These are phyloP conservation scores for Phlebiopsis gigantea DNA, from an alignment of 768 basidiomycete species.

Conservation along the genomic window DNA sequence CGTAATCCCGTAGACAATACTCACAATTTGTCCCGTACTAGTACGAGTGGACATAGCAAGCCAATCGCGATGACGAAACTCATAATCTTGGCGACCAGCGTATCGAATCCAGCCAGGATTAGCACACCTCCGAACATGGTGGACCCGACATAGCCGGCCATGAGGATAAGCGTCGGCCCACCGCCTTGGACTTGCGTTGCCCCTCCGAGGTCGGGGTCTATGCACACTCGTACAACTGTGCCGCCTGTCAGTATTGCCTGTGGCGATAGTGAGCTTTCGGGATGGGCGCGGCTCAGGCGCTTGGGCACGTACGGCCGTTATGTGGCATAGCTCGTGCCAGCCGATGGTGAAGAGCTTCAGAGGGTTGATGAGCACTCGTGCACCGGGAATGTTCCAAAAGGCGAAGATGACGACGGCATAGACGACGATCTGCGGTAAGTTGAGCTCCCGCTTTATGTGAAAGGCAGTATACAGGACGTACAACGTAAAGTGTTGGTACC, in stretches of 20 bases:
- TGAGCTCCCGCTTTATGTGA: constrained; percentile 1
- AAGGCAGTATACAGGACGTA: constrained; percentile 33
- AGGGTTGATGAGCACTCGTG: constrained; percentile 73
- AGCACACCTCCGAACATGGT: constrained; percentile 80
- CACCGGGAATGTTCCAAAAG: constrained; percentile 82
- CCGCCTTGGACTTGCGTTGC: constrained; percentile 77
- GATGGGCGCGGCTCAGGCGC: not conserved
- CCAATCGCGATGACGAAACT: constrained; percentile 89
- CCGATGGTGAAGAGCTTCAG: constrained; percentile 86
- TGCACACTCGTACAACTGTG: constrained; percentile 71
- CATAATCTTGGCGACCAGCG: constrained; percentile 85
- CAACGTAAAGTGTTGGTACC: constrained; percentile 75
- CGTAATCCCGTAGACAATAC: constrained; percentile 24
- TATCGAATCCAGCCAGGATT: constrained; percentile 81
- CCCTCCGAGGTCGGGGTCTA: constrained; percentile 80
- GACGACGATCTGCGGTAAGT: constrained; percentile 58
- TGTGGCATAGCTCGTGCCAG: constrained; percentile 86
- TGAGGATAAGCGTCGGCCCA: constrained; percentile 61
- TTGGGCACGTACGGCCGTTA: constrained; percentile 54
- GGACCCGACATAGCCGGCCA: constrained; percentile 80
- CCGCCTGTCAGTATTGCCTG: constrained; percentile 80
- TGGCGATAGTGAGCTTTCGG: not conserved
- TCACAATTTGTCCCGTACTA: constrained; percentile 88
- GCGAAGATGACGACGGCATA: constrained; percentile 85
- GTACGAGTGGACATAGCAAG: constrained; percentile 75